Conservation (phyloP, 176 grass and related monocot species). For the Miscanthus lutarioriparius region DNA sequence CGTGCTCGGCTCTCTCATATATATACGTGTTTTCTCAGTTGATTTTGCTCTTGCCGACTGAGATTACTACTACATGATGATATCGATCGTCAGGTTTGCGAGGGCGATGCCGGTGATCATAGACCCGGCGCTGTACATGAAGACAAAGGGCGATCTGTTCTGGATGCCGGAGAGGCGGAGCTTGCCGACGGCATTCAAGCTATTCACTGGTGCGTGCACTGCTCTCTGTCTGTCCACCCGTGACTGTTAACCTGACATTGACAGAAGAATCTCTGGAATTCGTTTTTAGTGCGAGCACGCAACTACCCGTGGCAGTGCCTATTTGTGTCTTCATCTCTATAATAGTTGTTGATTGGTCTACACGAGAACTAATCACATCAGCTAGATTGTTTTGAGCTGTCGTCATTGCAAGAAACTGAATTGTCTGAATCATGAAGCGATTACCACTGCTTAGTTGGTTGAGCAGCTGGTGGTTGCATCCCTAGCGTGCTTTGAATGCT, state of each 20-base stretch:
- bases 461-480: neutral
- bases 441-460: neutral
- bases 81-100: conserved; percentile 55
- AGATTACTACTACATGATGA: neutral
- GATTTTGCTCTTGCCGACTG: neutral
- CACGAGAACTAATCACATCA: neutral
- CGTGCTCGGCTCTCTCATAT: conserved; percentile 12
- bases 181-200: conserved; percentile 83
- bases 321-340: neutral
- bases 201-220: conserved; percentile 62
- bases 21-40: too few relatives aligned
- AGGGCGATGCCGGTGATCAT: conserved; percentile 83
- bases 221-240: neutral
- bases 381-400: neutral
- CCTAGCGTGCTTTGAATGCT: neutral
- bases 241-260: neutral
- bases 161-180: conserved; percentile 70
- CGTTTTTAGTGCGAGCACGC: neutral
- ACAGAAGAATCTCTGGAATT: neutral
- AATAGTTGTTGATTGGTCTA: neutral
- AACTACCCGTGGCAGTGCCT: neutral
- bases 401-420: neutral
- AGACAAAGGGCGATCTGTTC: conserved; percentile 67
- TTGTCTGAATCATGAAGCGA: neutral
- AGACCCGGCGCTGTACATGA: conserved; percentile 79